Percentiles rank a stretch among this genome's conserved stretches.
These are phyloP conservation scores for Hysterium pulicare DNA, from an alignment of 2,329 filamentous ascomycete species.

Conservation along the genomic window DNA sequence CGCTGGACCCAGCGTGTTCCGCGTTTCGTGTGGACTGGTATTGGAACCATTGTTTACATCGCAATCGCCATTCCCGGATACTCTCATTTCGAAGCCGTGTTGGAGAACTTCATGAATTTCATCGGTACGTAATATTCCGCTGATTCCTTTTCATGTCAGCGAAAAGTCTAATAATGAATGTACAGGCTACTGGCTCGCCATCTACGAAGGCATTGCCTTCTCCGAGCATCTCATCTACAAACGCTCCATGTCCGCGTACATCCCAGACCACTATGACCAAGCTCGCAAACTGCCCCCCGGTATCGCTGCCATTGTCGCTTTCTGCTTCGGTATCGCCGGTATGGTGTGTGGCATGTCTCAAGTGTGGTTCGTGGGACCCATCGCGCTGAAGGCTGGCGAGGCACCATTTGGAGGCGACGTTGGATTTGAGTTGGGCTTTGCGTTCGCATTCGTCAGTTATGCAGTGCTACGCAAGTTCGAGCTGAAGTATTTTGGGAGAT, in stretches of 20 bases:
- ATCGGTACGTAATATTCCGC: conserved; percentile 14
- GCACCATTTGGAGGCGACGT: conserved; percentile 55
- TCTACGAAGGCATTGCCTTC: conserved; percentile 65
- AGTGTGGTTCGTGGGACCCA: conserved; percentile 63
- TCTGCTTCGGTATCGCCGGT: conserved; percentile 61
- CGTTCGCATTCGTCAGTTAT: conserved; percentile 55
- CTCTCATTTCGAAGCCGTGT: conserved; percentile 58
- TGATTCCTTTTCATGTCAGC: neutral
- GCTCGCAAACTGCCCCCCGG: conserved; percentile 59
- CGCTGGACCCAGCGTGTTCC: conserved; percentile 59
- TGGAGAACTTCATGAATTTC: conserved; percentile 66
- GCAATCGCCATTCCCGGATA: conserved; percentile 70
- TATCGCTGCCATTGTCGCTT: conserved; percentile 61
- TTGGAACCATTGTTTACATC: conserved; percentile 62
- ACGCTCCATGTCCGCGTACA: conserved; percentile 59
- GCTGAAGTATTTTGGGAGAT: conserved; percentile 43
- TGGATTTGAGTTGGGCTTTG: conserved; percentile 65
- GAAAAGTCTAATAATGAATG: conserved; percentile 13
- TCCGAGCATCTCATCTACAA: conserved; percentile 68
- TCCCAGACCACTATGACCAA: conserved; percentile 57
- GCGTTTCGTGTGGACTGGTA: conserved; percentile 64
- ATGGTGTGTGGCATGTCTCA: conserved; percentile 70
- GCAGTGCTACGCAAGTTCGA: conserved; percentile 50
- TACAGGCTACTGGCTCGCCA: conserved; percentile 68
- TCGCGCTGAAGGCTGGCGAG: conserved; percentile 57